Evolutionary conservation across 768 basidiomycete species (phyloP).

Genomic region (Termitomyces sp.): DNA sequence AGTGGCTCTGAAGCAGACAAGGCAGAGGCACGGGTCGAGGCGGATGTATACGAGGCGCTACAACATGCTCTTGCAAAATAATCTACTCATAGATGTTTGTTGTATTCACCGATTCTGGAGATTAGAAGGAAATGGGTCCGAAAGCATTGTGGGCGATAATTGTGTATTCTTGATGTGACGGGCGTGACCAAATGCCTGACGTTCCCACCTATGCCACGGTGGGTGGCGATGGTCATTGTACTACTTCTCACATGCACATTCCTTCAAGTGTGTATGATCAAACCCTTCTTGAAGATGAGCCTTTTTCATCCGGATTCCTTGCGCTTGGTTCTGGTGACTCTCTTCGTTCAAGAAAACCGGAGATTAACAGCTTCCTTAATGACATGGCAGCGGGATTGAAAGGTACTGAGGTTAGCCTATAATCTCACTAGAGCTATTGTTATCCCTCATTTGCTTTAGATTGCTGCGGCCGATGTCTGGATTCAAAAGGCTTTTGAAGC

Average conservation of each 20-base stretch:
- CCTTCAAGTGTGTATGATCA: constrained; percentile 19
- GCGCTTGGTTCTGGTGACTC: not conserved
- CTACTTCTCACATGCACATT: not conserved
- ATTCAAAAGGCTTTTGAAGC: constrained; percentile 8
- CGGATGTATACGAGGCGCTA: constrained; percentile 93
- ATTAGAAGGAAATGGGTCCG: not conserved
- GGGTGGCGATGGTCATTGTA: not conserved
- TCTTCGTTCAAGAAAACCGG: not conserved
- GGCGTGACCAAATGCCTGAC: not conserved
- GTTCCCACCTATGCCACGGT: not conserved
- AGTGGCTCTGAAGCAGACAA: constrained; percentile 92
- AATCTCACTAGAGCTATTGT: not conserved
- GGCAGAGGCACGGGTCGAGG: constrained; percentile 89
- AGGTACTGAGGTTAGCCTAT: not conserved
- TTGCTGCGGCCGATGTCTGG: constrained; percentile 13
- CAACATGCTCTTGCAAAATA: constrained; percentile 69
- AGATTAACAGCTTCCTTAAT: constrained; percentile 2
- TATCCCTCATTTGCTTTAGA: constrained; percentile 1
- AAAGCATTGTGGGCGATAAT: not conserved
- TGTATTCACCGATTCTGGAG: not conserved
- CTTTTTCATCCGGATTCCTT: constrained; percentile 8
- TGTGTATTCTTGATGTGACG: not conserved
- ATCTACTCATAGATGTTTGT: not conserved
- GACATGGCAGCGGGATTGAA: not conserved
- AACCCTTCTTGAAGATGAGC: constrained; percentile 18